phyloP scores from a whole-genome alignment of 345 rosid species.

The Gossypium longicalyx region DNA sequence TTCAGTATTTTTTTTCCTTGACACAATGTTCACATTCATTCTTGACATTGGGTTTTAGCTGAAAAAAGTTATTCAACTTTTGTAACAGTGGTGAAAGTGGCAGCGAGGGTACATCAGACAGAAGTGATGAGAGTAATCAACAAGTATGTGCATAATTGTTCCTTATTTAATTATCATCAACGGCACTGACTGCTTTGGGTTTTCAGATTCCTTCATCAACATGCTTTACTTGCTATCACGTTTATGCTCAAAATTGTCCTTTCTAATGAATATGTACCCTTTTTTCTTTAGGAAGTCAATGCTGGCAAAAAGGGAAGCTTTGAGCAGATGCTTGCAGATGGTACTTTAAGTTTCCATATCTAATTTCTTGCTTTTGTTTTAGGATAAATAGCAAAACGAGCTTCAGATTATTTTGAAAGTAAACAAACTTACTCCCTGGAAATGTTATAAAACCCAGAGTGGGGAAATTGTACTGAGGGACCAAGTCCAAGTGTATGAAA shows the following conservation, averaged over 20 bases:
- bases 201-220: conserved; percentile 2
- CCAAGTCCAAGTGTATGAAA: background rate
- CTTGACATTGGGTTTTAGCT: background rate
- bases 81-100: conserved; percentile 75
- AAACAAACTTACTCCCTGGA: background rate
- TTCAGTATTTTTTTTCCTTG: background rate
- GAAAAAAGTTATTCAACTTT: background rate
- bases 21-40: background rate
- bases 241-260: background rate
- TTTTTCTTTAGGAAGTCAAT: conserved; percentile 43
- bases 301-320: conserved; percentile 64
- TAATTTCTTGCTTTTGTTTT: background rate
- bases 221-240: background rate
- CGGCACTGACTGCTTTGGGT: background rate
- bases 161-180: background rate
- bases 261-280: background rate
- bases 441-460: background rate
- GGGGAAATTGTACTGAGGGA: background rate
- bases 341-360: conserved; percentile 27
- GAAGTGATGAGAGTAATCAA: conserved; percentile 66
- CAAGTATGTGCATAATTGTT: conserved; percentile 42
- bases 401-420: background rate
- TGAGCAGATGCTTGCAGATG: conserved; percentile 84
- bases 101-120: conserved; percentile 88
- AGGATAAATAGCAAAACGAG: background rate